Evolutionary conservation across 2,329 filamentous ascomycete genomes (phyloP).

Genomic region (Pseudonectria buxi): DNA sequence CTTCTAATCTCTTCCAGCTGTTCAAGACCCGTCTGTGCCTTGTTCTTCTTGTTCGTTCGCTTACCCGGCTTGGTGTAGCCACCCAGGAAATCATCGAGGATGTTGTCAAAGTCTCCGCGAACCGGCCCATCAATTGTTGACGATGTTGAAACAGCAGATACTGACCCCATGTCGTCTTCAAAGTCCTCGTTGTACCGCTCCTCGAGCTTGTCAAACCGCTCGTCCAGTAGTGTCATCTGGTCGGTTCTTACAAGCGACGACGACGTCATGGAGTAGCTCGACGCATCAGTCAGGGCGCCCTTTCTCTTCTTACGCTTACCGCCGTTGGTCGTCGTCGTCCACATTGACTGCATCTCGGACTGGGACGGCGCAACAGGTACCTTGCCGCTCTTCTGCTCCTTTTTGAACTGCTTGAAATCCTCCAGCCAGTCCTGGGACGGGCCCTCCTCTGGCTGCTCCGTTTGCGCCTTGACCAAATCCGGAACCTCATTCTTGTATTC

Average conservation of each 20-base stretch:
- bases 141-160: slow-evolving; percentile 55
- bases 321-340: slow-evolving; percentile 71
- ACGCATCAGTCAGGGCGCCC: slow-evolving; percentile 81
- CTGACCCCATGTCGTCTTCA: slow-evolving; percentile 45
- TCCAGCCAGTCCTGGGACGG: slow-evolving; percentile 79
- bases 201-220: slow-evolving; percentile 85
- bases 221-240: slow-evolving; percentile 76
- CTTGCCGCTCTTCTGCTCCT: slow-evolving; percentile 54
- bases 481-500: slow-evolving; percentile 46
- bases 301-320: slow-evolving; percentile 91
- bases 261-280: slow-evolving; percentile 86
- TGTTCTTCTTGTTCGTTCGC: slow-evolving; percentile 71
- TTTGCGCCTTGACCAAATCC: slow-evolving; percentile 39
- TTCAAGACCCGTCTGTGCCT: slow-evolving; percentile 72
- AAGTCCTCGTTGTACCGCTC: slow-evolving; percentile 58
- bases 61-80: slow-evolving; percentile 66
- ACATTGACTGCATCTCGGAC: slow-evolving; percentile 62
- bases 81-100: slow-evolving; percentile 89
- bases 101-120: slow-evolving; percentile 74
- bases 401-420: slow-evolving; percentile 93
- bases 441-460: slow-evolving; percentile 50
- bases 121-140: slow-evolving; percentile 64
- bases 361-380: slow-evolving; percentile 37
- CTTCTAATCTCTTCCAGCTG: slow-evolving; percentile 86
- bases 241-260: slow-evolving; percentile 84